Evolutionary conservation across 495 filamentous ascomycete genomes (phyloP).

Genomic region (Corynascus novoguineensis): DNA sequence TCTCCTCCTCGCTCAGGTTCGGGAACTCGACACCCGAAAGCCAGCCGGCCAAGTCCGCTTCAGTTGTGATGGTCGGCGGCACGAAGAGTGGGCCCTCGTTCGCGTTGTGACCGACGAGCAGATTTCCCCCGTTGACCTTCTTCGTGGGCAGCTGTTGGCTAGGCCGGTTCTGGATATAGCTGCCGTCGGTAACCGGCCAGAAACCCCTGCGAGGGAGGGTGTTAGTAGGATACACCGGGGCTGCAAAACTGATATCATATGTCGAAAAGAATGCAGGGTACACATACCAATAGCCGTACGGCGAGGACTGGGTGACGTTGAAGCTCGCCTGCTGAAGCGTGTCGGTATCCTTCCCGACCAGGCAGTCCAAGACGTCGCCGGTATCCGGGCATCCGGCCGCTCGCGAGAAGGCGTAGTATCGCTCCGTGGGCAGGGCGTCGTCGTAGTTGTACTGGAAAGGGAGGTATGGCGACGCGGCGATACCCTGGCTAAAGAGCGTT

Average conservation of each 20-base stretch:
- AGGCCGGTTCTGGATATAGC: constrained; percentile 46
- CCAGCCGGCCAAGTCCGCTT: not conserved
- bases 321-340: constrained; percentile 37
- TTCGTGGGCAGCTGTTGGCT: constrained; percentile 43
- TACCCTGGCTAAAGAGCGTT: constrained; percentile 32
- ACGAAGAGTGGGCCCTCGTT: not conserved
- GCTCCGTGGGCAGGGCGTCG: constrained; percentile 18
- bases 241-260: constrained; percentile 2
- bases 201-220: constrained; percentile 56
- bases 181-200: constrained; percentile 55
- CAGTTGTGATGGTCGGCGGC: not conserved
- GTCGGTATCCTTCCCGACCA: constrained; percentile 41
- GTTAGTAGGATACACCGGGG: too few species aligned
- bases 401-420: constrained; percentile 46
- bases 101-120: not conserved
- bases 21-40: too few species aligned
- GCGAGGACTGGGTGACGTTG: constrained; percentile 5
- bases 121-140: constrained; percentile 42
- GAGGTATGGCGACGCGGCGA: constrained; percentile 49
- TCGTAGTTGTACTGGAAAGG: constrained; percentile 46
- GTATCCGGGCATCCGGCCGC: constrained; percentile 39
- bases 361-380: constrained; percentile 46
- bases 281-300: constrained; percentile 18
- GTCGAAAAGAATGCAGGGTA: not conserved
- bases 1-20: too few species aligned